Percentiles rank a stretch among this genome's conserved stretches.
phyloP scores from a whole-genome alignment of 768 basidiomycete species.

The Boletellus sp. region DNA sequence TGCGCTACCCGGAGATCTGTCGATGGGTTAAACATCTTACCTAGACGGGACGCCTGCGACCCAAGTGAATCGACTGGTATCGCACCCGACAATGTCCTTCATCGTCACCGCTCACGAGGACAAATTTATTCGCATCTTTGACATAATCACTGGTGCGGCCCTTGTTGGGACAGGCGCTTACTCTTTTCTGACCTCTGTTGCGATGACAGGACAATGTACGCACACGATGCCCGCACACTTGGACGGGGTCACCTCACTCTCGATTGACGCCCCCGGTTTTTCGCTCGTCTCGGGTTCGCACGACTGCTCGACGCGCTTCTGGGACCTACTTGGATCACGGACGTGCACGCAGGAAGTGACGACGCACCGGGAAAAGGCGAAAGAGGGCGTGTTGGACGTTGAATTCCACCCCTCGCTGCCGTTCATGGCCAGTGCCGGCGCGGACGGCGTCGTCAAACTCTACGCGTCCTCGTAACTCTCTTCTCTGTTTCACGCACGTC shows the following conservation, averaged over 20 bases:
- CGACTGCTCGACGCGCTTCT: constrained; percentile 92
- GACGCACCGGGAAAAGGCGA: constrained; percentile 83
- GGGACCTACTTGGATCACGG: constrained; percentile 81
- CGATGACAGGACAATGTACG: constrained; percentile 68
- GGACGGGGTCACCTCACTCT: constrained; percentile 87
- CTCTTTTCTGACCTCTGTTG: constrained; percentile 1
- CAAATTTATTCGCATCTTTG: constrained; percentile 87
- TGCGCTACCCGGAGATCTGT: constrained; percentile 1
- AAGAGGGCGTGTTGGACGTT: constrained; percentile 88
- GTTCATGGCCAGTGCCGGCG: constrained; percentile 91
- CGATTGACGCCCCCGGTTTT: constrained; percentile 84
- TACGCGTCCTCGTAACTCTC: constrained; percentile 72
- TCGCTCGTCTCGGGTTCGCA: constrained; percentile 87
- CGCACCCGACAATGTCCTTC: constrained; percentile 86
- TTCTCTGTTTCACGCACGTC: neutral
- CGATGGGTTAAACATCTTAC: constrained; percentile 3
- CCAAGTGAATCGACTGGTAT: constrained; percentile 82
- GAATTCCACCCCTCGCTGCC: constrained; percentile 80
- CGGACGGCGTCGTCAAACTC: constrained; percentile 89
- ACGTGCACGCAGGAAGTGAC: constrained; percentile 88
- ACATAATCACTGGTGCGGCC: constrained; percentile 69
- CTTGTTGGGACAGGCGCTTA: neutral
- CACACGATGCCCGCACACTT: constrained; percentile 89
- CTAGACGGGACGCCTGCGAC: constrained; percentile 71
- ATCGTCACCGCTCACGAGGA: constrained; percentile 93